phyloP scores from a whole-genome alignment of 192 early-diverging fungal species.

The Linnemannia schmuckeri region DNA sequence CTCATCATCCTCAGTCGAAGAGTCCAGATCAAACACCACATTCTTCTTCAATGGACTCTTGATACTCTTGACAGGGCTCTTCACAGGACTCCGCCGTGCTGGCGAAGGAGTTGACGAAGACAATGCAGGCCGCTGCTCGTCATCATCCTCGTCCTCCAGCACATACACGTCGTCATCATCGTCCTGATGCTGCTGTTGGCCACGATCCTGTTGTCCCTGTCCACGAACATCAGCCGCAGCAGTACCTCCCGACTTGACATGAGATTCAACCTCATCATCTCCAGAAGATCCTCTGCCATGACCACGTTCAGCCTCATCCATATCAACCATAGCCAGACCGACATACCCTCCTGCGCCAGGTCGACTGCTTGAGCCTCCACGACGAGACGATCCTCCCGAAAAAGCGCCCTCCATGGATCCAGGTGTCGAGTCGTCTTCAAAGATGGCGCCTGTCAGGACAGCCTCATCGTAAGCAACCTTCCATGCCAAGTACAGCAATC shows the following conservation, averaged over 20 bases:
- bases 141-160: conserved; percentile 37
- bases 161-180: conserved; percentile 19
- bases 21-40: conserved; percentile 34
- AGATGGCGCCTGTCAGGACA: conserved; percentile 43
- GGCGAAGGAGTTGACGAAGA: background rate
- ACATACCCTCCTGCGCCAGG: conserved; percentile 33
- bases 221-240: background rate
- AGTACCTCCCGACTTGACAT: background rate
- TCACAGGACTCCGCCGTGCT: background rate
- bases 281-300: background rate
- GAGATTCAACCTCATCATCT: background rate
- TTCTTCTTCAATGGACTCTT: conserved; percentile 22
- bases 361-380: conserved; percentile 11
- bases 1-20: background rate
- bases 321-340: conserved; percentile 48
- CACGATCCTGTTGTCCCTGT: background rate
- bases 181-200: background rate
- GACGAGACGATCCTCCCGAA: conserved; percentile 5
- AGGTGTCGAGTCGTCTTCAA: conserved; percentile 29
- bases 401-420: conserved; percentile 7
- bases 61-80: conserved; percentile 11
- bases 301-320: conserved; percentile 40
- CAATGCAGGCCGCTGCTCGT: background rate
- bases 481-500: conserved; percentile 40
- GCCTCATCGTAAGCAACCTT: conserved; percentile 56